Evolutionary conservation across 495 filamentous ascomycete species (phyloP).

Genomic region (Penicillium verhagenii): DNA sequence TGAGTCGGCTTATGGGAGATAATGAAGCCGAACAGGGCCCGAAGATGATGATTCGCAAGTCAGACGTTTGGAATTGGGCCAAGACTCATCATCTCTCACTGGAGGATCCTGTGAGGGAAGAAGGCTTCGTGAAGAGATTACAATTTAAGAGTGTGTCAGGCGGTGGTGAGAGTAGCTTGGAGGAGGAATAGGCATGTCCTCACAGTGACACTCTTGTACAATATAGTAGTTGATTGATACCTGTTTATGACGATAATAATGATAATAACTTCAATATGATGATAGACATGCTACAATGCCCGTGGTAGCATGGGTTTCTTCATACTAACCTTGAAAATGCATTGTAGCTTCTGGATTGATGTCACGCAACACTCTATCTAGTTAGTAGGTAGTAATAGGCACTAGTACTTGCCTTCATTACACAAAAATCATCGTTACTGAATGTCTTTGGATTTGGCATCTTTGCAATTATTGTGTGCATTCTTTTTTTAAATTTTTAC

Average conservation of each 20-base stretch:
- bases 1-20: constrained; percentile 20
- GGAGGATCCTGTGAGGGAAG: constrained; percentile 47
- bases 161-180: constrained; percentile 7
- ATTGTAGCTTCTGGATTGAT: no score
- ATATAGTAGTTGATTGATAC: neutral
- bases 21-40: constrained; percentile 30
- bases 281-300: no score
- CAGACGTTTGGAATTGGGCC: constrained; percentile 49
- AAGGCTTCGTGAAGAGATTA: constrained; percentile 45
- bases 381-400: no score
- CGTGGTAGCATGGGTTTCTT: neutral
- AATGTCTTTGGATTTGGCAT: neutral
- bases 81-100: constrained; percentile 37
- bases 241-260: neutral
- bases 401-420: no score
- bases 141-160: constrained; percentile 16
- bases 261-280: neutral
- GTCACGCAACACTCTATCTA: no score
- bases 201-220: neutral
- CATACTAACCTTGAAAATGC: no score
- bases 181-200: neutral
- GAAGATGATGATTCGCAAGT: constrained; percentile 43
- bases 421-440: no score
- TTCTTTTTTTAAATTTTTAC: constrained; percentile 22
- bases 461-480: constrained; percentile 24